phyloP scores from a whole-genome alignment of 768 basidiomycete species.

The Pleurotus sapidus region DNA sequence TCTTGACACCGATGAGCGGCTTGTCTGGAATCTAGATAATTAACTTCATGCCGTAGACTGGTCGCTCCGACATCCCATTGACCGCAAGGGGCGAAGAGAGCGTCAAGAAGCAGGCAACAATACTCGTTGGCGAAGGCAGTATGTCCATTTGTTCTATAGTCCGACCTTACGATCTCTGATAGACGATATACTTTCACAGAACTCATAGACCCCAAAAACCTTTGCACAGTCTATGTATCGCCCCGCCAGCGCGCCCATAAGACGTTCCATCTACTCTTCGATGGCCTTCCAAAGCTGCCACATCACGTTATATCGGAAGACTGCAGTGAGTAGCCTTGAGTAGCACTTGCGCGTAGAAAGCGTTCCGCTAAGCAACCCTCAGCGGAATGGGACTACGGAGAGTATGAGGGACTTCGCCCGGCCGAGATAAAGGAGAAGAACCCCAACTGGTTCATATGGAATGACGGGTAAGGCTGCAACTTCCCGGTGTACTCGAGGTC shows the following conservation, averaged over 20 bases:
- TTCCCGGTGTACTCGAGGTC: background rate
- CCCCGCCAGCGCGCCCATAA: conserved; percentile 84
- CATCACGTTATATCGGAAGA: conserved; percentile 61
- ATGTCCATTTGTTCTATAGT: conserved; percentile 26
- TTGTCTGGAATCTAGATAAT: background rate
- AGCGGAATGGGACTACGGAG: conserved; percentile 86
- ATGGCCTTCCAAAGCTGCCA: conserved; percentile 36
- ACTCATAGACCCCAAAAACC: conserved; percentile 74
- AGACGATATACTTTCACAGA: conserved; percentile 34
- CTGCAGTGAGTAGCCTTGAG: conserved; percentile 29
- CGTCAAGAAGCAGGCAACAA: conserved; percentile 58
- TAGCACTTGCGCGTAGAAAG: too few relatives aligned
- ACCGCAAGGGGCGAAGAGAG: conserved; percentile 73
- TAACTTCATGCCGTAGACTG: conserved; percentile 54
- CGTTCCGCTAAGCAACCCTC: too few relatives aligned
- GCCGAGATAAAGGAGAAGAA: conserved; percentile 70
- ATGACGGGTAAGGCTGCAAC: conserved; percentile 56
- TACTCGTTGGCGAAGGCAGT: conserved; percentile 79
- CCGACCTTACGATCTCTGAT: background rate
- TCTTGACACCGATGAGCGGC: conserved; percentile 5
- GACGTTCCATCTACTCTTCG: conserved; percentile 84
- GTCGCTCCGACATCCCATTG: conserved; percentile 83
- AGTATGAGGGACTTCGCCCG: conserved; percentile 82
- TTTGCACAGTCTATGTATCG: conserved; percentile 76
- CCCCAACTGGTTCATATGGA: conserved; percentile 79